Evolutionary conservation across 352 stramenopile genomes (phyloP), one percentile per base, ranked within the genome.

Genomic region (Phytopythium oedochilum): DNA sequence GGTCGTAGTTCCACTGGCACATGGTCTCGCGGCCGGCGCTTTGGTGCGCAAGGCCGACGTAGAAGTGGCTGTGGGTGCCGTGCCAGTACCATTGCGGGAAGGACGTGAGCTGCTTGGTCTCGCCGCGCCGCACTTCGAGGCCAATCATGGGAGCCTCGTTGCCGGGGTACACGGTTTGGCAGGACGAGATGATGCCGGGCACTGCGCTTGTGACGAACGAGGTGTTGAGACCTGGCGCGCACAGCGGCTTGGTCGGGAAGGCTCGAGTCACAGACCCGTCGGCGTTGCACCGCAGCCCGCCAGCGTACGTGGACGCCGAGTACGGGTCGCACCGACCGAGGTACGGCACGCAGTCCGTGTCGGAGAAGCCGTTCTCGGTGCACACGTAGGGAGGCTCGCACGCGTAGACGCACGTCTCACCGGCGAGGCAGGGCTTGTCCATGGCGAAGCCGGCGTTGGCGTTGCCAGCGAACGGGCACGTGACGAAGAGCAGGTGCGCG

Each of bases 311-410:
- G 26, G 47, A 53, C 8, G 47, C 47, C 9, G 47, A 43, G 22
- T 53, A 53, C 28, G 47, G 47, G 47, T 53, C 47, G 47, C 47
- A 53, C 7, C 47, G 47, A 3, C 47, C 47, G 8, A 53, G 20
- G 47, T 53, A 53, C 31, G 47, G 47, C 31, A 53, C 47, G 31
- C 47, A 53, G 47, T 53, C 47, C 3, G 47, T 53, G 47, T 53
- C 47, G n/a, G 47, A 53, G 47, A 53, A 53, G 20, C 47, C 47
- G 31, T 53, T 53, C 47, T 53, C 47, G 47, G 47, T 53, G 47
- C 47, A 53, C n/a, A 53, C 47, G 47, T 43, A 53, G 6, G 47
- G 47, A 29, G 47, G 47, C 29, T 53, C 47, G 29, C 47, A 53
- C 20, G 47, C 47, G 31, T 53, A 53, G 18, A 53, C 47, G 31